Evolutionary conservation across 179 eudicot genomes (phyloP).

Genomic region (Nepenthes alata): DNA sequence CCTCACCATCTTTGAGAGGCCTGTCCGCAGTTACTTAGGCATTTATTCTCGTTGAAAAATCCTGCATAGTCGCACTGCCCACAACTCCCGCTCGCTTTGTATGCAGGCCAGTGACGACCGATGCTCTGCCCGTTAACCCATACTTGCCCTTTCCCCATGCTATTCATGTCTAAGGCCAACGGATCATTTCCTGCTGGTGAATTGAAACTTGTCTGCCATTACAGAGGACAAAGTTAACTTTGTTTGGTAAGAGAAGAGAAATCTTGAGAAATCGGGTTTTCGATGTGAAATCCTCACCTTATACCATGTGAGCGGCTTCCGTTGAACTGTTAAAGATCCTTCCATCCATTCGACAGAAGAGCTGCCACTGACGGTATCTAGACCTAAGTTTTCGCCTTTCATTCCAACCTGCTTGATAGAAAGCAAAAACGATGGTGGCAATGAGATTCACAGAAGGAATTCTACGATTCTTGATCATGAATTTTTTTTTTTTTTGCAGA

Average conservation of each 20-base stretch:
- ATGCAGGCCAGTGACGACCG: constrained; percentile 67
- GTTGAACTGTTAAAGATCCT: constrained; percentile 28
- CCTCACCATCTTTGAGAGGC: constrained; percentile 40
- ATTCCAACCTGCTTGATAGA: constrained; percentile 43
- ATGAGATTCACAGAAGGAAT: no score
- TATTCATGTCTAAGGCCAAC: constrained; percentile 54
- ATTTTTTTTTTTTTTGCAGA: no score
- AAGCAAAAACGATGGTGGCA: background rate
- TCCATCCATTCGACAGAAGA: constrained; percentile 48
- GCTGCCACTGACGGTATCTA: constrained; percentile 46
- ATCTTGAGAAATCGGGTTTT: background rate
- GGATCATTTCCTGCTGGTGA: constrained; percentile 66
- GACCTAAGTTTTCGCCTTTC: constrained; percentile 49
- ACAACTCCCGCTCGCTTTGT: constrained; percentile 31
- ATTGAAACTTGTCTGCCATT: constrained; percentile 41
- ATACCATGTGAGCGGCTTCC: constrained; percentile 65
- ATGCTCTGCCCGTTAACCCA: constrained; percentile 72
- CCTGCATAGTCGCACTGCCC: constrained; percentile 30
- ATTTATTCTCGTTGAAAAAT: constrained; percentile 23
- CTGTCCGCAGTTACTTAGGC: constrained; percentile 30
- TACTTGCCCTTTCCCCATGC: constrained; percentile 69
- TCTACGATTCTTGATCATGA: background rate
- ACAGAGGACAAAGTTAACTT: background rate
- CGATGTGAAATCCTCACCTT: constrained; percentile 35
- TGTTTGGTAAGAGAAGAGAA: background rate